Evolutionary conservation across 2,329 filamentous ascomycete species (phyloP).

Genomic region (Tolypocladium album): DNA sequence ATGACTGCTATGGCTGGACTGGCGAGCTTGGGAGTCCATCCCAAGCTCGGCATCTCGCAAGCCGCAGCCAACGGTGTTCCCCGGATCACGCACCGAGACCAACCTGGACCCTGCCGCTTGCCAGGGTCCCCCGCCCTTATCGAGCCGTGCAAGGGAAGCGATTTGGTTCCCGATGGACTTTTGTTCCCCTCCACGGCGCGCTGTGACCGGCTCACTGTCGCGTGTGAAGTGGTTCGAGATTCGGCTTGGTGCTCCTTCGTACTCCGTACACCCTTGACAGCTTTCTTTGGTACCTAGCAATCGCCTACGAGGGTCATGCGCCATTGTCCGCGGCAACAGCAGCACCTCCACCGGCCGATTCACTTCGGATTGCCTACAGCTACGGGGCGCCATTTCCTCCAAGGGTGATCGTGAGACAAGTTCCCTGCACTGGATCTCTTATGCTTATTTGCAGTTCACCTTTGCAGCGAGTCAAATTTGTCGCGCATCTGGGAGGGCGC

Average conservation of each 20-base stretch:
- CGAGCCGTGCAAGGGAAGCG: not conserved
- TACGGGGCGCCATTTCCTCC: not conserved
- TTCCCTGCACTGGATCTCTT: not conserved
- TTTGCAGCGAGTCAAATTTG: not conserved
- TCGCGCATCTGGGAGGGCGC: not conserved
- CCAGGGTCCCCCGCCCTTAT: not conserved
- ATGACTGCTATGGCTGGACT: not conserved
- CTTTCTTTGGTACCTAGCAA: not conserved
- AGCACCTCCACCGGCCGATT: not conserved
- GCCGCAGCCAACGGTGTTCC: not conserved
- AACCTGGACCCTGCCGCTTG: not conserved
- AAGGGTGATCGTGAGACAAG: not conserved
- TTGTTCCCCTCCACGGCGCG: not conserved
- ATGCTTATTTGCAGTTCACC: not conserved
- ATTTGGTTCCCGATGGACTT: not conserved
- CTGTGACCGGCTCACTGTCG: not conserved
- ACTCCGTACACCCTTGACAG: not conserved
- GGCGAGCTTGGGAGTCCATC: not conserved
- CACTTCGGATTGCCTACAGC: not conserved
- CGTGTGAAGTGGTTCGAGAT: not conserved
- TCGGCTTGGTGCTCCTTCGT: not conserved
- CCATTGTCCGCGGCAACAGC: not conserved
- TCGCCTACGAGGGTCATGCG: not conserved
- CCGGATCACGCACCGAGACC: not conserved
- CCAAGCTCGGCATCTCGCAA: not conserved